Percentiles rank a stretch among this genome's conserved stretches.
Conservation (phyloP, 2,329 filamentous ascomycete genomes). For the Aspergillus candidus region DNA sequence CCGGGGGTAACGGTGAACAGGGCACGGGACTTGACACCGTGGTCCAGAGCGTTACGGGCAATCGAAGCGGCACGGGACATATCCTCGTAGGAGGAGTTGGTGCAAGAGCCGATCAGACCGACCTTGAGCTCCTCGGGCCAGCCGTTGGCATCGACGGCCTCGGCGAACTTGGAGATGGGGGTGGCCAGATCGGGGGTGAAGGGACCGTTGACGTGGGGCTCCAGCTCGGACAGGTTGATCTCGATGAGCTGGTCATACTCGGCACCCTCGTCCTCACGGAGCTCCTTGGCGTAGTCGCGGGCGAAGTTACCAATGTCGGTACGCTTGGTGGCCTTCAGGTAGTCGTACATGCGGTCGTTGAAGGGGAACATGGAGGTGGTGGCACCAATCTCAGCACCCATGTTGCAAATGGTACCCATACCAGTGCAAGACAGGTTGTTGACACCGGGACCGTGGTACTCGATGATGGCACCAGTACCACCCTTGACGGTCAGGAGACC, state of each 20-base stretch:
- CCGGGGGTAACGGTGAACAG: constrained; percentile 93
- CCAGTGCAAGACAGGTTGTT: constrained; percentile 73
- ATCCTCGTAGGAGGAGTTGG: constrained; percentile 82
- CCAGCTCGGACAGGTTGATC: constrained; percentile 89
- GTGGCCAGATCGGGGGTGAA: constrained; percentile 98
- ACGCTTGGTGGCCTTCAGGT: constrained; percentile 86
- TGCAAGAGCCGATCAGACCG: constrained; percentile 96
- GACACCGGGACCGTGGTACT: constrained; percentile 60
- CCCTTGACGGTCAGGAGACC: constrained; percentile 97
- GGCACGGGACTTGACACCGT: constrained; percentile 89
- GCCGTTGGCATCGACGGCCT: constrained; percentile 86
- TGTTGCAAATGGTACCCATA: constrained; percentile 74
- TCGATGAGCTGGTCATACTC: constrained; percentile 96
- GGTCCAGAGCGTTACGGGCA: constrained; percentile 80
- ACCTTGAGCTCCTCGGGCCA: constrained; percentile 98
- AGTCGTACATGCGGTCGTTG: constrained; percentile 97
- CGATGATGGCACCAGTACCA: constrained; percentile 77
- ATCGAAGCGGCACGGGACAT: constrained; percentile 93
- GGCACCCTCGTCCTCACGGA: constrained; percentile 79
- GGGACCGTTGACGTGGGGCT: constrained; percentile 97
- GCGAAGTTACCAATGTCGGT: constrained; percentile 85
- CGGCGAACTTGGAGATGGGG: constrained; percentile 94
- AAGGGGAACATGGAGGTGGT: constrained; percentile 96
- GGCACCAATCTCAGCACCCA: constrained; percentile 61
- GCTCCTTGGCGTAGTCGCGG: constrained; percentile 74